A percentile compares a stretch with the other conserved stretches of the same genome.
phyloP scores from a whole-genome alignment of 176 grass and related monocot genomes.

The Pontederia crassipes region DNA sequence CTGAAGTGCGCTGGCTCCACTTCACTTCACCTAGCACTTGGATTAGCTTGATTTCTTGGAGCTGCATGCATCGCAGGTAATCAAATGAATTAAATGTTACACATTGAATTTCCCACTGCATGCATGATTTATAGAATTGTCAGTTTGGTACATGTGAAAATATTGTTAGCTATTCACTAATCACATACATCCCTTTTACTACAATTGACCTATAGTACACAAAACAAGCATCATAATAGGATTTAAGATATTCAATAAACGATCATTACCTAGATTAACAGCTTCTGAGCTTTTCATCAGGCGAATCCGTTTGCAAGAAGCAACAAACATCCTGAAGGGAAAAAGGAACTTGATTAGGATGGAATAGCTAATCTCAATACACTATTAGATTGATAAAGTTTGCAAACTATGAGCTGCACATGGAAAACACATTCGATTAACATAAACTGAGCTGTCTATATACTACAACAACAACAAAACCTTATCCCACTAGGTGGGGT shows the following conservation, averaged over 20 bases:
- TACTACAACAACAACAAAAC: too few relatives aligned
- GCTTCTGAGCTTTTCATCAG: slow-evolving; percentile 15
- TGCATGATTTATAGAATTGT: too few relatives aligned
- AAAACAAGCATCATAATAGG: neutral
- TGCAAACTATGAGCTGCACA: too few relatives aligned
- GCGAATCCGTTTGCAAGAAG: slow-evolving; percentile 11
- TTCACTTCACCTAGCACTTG: neutral
- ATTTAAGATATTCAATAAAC: neutral
- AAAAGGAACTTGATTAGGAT: slow-evolving; percentile 57
- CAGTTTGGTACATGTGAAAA: too few relatives aligned
- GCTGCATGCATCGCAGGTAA: neutral
- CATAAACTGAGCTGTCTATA: too few relatives aligned
- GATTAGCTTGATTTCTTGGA: slow-evolving; percentile 7
- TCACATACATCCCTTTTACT: neutral
- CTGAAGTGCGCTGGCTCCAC: neutral
- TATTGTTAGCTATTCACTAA: too few relatives aligned
- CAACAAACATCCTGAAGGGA: slow-evolving; percentile 9
- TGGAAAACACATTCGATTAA: too few relatives aligned
- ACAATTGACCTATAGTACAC: neutral
- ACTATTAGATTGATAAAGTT: too few relatives aligned
- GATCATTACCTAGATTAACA: slow-evolving; percentile 2
- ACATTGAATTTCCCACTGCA: neutral
- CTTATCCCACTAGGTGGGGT: too few relatives aligned
- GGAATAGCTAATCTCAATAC: slow-evolving; percentile 8
- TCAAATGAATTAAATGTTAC: neutral